A percentile compares a stretch with the other conserved stretches of the same genome.
Conservation (phyloP, 83 land plant genomes). For the Picea engelmannii region DNA sequence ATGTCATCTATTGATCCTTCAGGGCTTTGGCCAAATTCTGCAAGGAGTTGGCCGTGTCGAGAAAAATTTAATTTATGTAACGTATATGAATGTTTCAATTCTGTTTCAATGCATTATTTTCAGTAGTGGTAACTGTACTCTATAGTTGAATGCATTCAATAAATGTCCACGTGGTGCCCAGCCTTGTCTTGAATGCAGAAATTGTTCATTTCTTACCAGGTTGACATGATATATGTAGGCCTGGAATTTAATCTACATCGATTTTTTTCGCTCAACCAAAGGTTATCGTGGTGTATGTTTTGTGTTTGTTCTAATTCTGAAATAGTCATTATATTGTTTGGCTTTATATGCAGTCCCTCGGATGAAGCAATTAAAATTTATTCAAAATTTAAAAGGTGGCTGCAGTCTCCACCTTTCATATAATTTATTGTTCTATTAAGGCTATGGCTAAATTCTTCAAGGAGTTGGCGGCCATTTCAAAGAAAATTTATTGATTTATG, state of each 20-base stretch:
- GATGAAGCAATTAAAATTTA: background rate
- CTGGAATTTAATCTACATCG: background rate
- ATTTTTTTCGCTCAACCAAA: no score
- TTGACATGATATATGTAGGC: background rate
- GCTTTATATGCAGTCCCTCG: background rate
- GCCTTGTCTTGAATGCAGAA: background rate
- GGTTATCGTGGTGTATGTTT: background rate
- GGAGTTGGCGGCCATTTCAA: background rate
- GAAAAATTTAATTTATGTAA: background rate
- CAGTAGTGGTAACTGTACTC: constrained; percentile 30
- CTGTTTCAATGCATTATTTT: constrained; percentile 8
- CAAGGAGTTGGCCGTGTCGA: background rate
- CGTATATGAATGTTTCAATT: constrained; percentile 28
- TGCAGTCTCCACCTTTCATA: no score
- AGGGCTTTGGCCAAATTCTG: background rate
- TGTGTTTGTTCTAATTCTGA: background rate
- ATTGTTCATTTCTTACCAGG: background rate
- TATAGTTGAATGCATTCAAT: constrained; percentile 70
- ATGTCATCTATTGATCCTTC: background rate
- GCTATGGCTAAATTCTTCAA: background rate
- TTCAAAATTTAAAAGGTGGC: background rate
- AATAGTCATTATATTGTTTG: background rate
- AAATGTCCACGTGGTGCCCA: constrained; percentile 72
- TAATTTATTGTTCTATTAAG: background rate
- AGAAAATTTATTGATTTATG: background rate